These are phyloP conservation scores for Suillus brevipes DNA, from an alignment of 768 basidiomycete genomes.

Conservation along the genomic window DNA sequence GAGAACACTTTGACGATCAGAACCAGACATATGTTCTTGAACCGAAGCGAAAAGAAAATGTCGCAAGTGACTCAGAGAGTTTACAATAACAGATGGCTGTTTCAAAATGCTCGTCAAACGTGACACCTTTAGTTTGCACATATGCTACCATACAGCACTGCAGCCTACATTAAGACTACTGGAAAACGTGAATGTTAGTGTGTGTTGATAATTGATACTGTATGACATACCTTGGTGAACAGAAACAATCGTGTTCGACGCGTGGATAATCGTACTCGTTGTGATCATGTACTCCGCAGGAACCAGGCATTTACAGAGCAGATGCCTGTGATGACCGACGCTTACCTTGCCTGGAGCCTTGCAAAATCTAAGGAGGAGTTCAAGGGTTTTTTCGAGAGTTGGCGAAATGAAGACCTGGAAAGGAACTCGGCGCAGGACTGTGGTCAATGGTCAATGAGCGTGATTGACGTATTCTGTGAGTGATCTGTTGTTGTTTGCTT, in stretches of 20 bases:
- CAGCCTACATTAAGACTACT: background rate
- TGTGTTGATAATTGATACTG: too few relatives aligned
- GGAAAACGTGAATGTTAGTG: constrained; percentile 7
- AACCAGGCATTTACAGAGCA: constrained; percentile 2
- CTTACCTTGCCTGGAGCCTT: constrained; percentile 10
- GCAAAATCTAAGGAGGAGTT: background rate
- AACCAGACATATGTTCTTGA: background rate
- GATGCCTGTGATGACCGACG: background rate
- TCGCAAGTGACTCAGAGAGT: background rate
- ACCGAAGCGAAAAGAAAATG: background rate
- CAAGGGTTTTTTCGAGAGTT: background rate
- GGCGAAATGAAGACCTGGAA: background rate
- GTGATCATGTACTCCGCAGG: background rate
- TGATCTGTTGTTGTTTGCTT: constrained; percentile 5
- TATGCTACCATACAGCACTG: too few relatives aligned
- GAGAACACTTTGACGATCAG: background rate
- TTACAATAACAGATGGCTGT: too few relatives aligned
- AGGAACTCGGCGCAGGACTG: background rate
- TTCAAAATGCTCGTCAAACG: too few relatives aligned
- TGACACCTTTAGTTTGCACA: too few relatives aligned
- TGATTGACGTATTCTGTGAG: constrained; percentile 8
- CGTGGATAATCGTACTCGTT: background rate
- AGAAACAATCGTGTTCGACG: background rate
- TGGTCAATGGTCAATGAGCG: background rate
- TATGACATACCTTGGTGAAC: background rate